These are phyloP conservation scores for Cordyceps militaris DNA, from an alignment of 2,329 filamentous ascomycete species.

Conservation along the genomic window DNA sequence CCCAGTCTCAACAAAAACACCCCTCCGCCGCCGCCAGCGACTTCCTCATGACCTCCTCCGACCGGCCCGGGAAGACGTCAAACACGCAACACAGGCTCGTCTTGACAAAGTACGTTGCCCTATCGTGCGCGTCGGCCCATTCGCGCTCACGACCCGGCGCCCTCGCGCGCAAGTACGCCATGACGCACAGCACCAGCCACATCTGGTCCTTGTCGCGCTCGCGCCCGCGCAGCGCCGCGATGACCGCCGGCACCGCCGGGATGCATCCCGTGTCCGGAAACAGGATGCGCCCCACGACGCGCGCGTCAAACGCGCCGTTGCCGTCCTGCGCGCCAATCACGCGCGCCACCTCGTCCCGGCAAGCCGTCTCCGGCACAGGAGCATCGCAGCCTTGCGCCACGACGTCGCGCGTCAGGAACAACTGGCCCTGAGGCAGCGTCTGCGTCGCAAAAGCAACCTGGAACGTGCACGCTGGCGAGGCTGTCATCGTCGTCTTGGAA, in stretches of 20 bases:
- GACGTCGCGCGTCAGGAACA: too few species aligned
- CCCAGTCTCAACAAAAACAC: too few species aligned
- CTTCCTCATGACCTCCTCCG: background rate
- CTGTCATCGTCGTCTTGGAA: too few species aligned
- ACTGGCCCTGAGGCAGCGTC: too few species aligned
- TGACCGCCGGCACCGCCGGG: background rate
- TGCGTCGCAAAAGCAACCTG: too few species aligned
- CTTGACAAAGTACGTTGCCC: background rate
- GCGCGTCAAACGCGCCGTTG: background rate
- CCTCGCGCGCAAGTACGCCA: background rate
- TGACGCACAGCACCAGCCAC: background rate
- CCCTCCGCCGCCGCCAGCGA: too few species aligned
- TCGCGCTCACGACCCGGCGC: background rate
- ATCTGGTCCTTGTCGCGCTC: background rate
- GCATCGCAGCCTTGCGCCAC: too few species aligned
- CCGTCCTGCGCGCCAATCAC: background rate
- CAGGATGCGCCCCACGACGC: background rate
- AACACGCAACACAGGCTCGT: background rate
- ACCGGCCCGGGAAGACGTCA: background rate
- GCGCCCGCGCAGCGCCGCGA: background rate
- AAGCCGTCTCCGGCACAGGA: background rate
- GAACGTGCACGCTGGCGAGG: too few species aligned
- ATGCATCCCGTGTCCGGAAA: background rate
- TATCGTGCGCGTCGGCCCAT: background rate
- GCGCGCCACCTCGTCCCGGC: background rate